Percentiles rank a stretch among this genome's conserved stretches.
Evolutionary conservation across 495 filamentous ascomycete species (phyloP).

Genomic region (Zalerion maritima): DNA sequence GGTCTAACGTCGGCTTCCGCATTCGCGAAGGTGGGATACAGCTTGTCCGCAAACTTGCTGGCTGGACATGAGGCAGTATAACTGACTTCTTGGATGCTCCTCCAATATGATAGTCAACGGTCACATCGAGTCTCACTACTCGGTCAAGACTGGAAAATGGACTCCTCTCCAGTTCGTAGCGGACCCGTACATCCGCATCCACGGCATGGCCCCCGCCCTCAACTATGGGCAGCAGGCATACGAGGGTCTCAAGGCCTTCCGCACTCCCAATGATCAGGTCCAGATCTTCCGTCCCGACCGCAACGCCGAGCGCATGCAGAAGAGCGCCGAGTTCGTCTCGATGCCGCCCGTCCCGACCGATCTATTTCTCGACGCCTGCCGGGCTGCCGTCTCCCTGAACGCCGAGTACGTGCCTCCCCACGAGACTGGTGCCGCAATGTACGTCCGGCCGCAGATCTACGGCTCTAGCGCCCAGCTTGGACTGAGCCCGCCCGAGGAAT

Average conservation of each 20-base stretch:
- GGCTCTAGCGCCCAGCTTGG: conserved; percentile 70
- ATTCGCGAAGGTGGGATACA: conserved; percentile 73
- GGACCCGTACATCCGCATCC: conserved; percentile 66
- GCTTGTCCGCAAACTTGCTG: too few species aligned
- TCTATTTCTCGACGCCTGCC: conserved; percentile 58
- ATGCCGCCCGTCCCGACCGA: conserved; percentile 61
- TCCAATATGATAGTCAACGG: conserved; percentile 47
- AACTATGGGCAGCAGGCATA: conserved; percentile 94
- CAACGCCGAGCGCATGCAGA: conserved; percentile 69
- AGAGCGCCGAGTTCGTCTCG: conserved; percentile 62
- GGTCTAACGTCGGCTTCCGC: conserved; percentile 79
- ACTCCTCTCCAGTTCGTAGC: conserved; percentile 53
- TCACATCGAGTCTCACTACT: conserved; percentile 64
- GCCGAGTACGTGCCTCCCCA: conserved; percentile 80
- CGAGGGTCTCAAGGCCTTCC: conserved; percentile 88
- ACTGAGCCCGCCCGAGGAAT: conserved; percentile 71
- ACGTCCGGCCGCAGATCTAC: conserved; percentile 76
- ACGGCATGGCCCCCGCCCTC: conserved; percentile 78
- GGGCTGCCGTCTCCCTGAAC: conserved; percentile 67
- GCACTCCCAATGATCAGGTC: conserved; percentile 47
- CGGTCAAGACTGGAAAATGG: conserved; percentile 57
- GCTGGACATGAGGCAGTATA: too few species aligned
- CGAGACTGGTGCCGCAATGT: conserved; percentile 73
- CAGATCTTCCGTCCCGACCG: conserved; percentile 66
- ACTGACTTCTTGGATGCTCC: too few species aligned